A percentile compares a stretch with the other conserved stretches of the same genome.
Evolutionary conservation across 2,329 filamentous ascomycete genomes (phyloP).

Genomic region (Phyllosticta paracitricarpa): DNA sequence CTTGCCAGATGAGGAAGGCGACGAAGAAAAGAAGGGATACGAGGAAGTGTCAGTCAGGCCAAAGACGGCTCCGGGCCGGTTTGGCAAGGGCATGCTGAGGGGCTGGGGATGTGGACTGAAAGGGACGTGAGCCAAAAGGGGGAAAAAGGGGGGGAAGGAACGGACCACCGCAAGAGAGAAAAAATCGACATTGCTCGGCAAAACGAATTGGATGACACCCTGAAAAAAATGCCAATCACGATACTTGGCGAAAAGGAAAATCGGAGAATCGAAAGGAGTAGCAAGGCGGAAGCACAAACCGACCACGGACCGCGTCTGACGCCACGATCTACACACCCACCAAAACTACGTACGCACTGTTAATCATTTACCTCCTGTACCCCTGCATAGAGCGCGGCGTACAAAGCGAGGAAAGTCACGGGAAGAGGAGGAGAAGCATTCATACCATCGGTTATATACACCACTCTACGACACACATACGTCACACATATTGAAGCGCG

Average conservation of each 20-base stretch:
- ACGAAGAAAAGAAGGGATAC: slow-evolving; percentile 4
- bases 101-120: not conserved
- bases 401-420: not conserved
- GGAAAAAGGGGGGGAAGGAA: not conserved
- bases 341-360: not conserved
- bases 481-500: not conserved
- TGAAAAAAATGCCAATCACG: not conserved
- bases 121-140: not conserved
- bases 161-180: not conserved
- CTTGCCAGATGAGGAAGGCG: slow-evolving; percentile 17
- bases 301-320: not conserved
- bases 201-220: not conserved
- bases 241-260: not conserved
- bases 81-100: not conserved
- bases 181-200: not conserved
- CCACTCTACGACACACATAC: not conserved
- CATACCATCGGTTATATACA: not conserved
- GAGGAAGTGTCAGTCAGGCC: not conserved
- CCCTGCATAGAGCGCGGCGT: not conserved
- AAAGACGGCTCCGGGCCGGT: not conserved
- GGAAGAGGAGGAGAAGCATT: not conserved
- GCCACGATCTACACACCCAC: not conserved
- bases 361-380: not conserved
- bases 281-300: not conserved
- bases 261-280: not conserved